These are phyloP conservation scores for Medicago lupulina DNA, from an alignment of 306 rosid species.

Conservation along the genomic window DNA sequence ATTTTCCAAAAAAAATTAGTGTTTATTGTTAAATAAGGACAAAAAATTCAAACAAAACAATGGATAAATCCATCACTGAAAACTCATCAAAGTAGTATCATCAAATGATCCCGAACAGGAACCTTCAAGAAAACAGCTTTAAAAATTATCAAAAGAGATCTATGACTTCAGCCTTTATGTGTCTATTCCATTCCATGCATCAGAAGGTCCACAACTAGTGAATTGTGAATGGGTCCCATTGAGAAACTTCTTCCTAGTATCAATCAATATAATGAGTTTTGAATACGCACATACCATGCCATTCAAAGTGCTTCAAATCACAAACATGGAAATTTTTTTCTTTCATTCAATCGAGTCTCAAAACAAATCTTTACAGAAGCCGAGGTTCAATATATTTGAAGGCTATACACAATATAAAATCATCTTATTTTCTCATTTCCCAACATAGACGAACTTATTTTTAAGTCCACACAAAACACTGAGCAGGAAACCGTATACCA, in stretches of 20 bases:
- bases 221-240: not conserved
- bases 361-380: conserved; percentile 52
- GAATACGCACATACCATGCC: conserved; percentile 25
- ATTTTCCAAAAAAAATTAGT: not conserved
- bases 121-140: not conserved
- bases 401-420: conserved; percentile 53
- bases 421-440: conserved; percentile 49
- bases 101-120: not conserved
- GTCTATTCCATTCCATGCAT: conserved; percentile 11
- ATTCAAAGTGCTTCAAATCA: conserved; percentile 28
- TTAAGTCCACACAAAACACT: conserved; percentile 48
- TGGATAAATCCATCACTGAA: not conserved
- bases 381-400: conserved; percentile 48
- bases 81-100: conserved; percentile 3
- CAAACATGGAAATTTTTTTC: conserved; percentile 26
- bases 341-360: conserved; percentile 52
- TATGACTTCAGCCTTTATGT: not conserved
- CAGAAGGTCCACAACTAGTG: conserved; percentile 15
- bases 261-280: conserved; percentile 13
- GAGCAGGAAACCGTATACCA: conserved; percentile 40
- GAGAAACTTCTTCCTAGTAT: not conserved
- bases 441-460: conserved; percentile 43
- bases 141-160: conserved; percentile 18
- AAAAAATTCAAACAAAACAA: conserved; percentile 17
- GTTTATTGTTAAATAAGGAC: not conserved